A percentile compares a stretch with the other conserved stretches of the same genome.
phyloP scores from a whole-genome alignment of 73 alveolate species.

The Tetrahymena malaccensis region DNA sequence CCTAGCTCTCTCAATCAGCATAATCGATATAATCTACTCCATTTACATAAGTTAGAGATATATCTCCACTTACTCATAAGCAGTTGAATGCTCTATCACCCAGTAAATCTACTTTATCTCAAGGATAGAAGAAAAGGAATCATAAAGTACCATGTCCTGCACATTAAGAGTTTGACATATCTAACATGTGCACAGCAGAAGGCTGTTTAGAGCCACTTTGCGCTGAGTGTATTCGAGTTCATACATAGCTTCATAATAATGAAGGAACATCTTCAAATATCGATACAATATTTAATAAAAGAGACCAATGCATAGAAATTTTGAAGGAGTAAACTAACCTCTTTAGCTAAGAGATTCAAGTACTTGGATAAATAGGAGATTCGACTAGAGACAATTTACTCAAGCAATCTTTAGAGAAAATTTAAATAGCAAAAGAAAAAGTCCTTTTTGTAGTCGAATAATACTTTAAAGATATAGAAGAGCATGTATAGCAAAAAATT shows the following conservation, averaged over 20 bases:
- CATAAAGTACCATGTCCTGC: not conserved
- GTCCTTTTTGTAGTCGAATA: not conserved
- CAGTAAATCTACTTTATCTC: not conserved
- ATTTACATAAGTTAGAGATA: not conserved
- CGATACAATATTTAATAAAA: not conserved
- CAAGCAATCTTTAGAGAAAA: not conserved
- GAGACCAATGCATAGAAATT: not conserved
- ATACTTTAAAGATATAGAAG: not conserved
- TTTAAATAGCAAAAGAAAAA: not conserved
- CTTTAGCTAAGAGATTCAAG: not conserved
- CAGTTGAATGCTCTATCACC: not conserved
- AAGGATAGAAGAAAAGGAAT: not conserved
- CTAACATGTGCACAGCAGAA: not conserved
- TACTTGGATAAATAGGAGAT: not conserved
- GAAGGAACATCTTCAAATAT: not conserved
- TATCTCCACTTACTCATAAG: not conserved
- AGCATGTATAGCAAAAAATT: not conserved
- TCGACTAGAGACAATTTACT: not conserved
- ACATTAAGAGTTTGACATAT: not conserved
- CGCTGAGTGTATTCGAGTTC: not conserved
- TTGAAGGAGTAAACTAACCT: not conserved
- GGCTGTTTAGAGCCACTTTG: not conserved
- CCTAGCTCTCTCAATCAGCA: not conserved
- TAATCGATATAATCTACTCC: not conserved
- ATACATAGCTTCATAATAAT: not conserved